These are phyloP conservation scores for Phytopythium sindhum DNA, from an alignment of 352 stramenopile species.

Conservation along the genomic window DNA sequence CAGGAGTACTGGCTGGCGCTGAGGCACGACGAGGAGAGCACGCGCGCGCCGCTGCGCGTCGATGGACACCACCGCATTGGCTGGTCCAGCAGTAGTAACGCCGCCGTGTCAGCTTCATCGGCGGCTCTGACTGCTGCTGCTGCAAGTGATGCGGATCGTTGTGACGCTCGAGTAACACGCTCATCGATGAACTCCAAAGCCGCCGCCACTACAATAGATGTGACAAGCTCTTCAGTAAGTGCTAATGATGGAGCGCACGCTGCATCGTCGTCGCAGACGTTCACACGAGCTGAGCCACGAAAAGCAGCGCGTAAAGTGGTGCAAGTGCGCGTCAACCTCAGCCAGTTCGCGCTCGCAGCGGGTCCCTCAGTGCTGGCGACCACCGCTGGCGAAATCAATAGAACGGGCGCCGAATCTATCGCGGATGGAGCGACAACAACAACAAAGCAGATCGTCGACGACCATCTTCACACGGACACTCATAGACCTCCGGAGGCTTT, in stretches of 20 bases:
- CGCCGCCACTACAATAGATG: too few species aligned
- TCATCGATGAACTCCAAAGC: neutral
- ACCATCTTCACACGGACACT: neutral
- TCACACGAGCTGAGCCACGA: conserved; percentile 2
- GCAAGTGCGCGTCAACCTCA: conserved; percentile 47
- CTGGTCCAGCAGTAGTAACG: neutral
- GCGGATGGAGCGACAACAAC: neutral
- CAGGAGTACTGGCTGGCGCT: conserved; percentile 73
- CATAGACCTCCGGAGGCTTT: neutral
- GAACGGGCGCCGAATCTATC: neutral
- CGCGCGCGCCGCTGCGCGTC: conserved; percentile 4
- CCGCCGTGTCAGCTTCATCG: too few species aligned
- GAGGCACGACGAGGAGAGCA: conserved; percentile 57
- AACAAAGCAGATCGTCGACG: neutral
- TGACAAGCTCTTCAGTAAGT: neutral
- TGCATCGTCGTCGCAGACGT: neutral
- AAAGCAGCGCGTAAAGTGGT: conserved; percentile 28
- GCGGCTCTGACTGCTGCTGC: neutral
- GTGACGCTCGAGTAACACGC: too few species aligned
- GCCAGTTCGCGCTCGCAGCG: conserved; percentile 15
- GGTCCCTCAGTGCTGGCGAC: neutral
- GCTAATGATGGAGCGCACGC: neutral
- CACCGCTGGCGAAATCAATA: neutral
- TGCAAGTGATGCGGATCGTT: neutral
- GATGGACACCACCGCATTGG: neutral